A percentile compares a stretch with the other conserved stretches of the same genome.
Conservation (phyloP, 1,284 basidiomycete genomes). For the Grifola frondosa region DNA sequence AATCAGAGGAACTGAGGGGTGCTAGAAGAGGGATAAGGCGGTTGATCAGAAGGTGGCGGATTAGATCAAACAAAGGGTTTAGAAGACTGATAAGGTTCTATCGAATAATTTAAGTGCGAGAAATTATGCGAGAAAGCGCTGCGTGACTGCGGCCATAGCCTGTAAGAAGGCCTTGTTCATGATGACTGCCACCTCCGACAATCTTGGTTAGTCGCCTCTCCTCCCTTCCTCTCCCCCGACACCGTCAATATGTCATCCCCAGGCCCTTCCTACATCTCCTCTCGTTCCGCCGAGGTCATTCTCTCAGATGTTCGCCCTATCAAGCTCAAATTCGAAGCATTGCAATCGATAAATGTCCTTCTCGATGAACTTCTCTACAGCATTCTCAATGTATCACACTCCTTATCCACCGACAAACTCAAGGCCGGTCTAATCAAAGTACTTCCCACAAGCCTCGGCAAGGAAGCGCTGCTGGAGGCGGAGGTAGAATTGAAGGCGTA, state of each 20-base stretch:
- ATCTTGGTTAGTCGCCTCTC: background rate
- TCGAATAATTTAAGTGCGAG: background rate
- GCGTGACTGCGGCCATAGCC: too few species aligned
- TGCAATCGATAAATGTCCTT: slow-evolving; percentile 77
- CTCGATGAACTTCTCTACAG: slow-evolving; percentile 86
- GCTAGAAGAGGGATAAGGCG: too few species aligned
- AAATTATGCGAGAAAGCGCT: background rate
- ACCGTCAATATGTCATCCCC: slow-evolving; percentile 13
- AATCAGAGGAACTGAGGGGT: too few species aligned
- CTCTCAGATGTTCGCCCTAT: slow-evolving; percentile 91
- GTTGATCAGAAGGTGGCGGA: background rate
- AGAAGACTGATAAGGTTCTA: background rate
- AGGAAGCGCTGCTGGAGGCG: slow-evolving; percentile 89
- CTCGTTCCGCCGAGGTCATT: slow-evolving; percentile 82
- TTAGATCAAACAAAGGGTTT: background rate
- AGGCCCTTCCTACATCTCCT: slow-evolving; percentile 75
- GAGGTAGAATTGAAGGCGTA: slow-evolving; percentile 88
- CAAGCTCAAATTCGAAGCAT: slow-evolving; percentile 71
- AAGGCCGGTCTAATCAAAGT: slow-evolving; percentile 72
- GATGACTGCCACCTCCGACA: background rate
- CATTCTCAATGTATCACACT: slow-evolving; percentile 68
- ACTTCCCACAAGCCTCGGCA: slow-evolving; percentile 77
- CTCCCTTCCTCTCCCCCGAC: slow-evolving; percentile 1
- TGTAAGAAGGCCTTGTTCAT: background rate
- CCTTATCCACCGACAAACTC: slow-evolving; percentile 75